phyloP scores from a whole-genome alignment of 2,329 filamentous ascomycete genomes.

The Aureobasidium sp. region DNA sequence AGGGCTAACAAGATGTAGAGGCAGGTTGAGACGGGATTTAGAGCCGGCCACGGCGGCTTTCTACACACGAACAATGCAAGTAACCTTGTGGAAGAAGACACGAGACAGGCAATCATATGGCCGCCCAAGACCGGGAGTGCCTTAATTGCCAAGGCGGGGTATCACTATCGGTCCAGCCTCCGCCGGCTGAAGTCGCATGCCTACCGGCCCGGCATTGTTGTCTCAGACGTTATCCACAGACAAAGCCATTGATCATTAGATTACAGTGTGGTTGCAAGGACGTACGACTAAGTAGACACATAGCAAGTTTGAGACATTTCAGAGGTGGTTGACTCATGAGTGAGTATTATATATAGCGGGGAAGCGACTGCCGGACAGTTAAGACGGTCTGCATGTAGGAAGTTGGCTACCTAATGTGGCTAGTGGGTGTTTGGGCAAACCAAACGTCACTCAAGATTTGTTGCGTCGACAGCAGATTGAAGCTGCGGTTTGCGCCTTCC shows the following conservation, averaged over 20 bases:
- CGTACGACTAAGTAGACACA: too few species aligned
- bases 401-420: not conserved
- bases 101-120: constrained; percentile 5
- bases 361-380: not conserved
- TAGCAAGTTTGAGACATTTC: too few species aligned
- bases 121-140: not conserved
- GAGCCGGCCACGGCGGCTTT: constrained; percentile 1
- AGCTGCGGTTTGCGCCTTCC: not conserved
- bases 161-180: not conserved
- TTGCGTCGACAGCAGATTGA: not conserved
- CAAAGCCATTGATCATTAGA: not conserved
- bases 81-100: not conserved
- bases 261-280: too few species aligned
- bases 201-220: not conserved
- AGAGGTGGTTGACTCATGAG: too few species aligned
- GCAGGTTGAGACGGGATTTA: not conserved
- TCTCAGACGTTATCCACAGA: not conserved
- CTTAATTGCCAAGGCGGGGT: constrained; percentile 10
- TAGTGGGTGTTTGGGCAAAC: not conserved
- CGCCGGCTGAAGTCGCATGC: constrained; percentile 6
- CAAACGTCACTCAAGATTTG: constrained; percentile 13
- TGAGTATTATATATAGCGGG: not conserved
- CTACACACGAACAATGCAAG: constrained; percentile 2
- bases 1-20: not conserved
- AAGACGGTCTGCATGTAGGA: not conserved